Base-by-base conservation (phyloP, 2,329 filamentous ascomycete species). In the Neopestalotiopsis clavispora region DNA sequence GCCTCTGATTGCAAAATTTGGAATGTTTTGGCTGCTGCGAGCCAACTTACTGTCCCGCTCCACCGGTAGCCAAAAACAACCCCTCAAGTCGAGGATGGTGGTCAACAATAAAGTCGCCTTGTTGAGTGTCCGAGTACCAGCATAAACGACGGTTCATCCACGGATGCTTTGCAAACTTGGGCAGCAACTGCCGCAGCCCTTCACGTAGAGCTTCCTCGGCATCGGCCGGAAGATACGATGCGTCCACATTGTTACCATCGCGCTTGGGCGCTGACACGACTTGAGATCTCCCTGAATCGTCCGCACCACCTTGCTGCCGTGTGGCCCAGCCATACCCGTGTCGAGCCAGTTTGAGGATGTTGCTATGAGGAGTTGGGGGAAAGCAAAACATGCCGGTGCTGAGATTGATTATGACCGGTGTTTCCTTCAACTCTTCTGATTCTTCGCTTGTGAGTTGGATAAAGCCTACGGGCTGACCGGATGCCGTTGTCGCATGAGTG, bases 291-390 rank as follows among this genome's bases (percentile, higher is more conserved):
- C 56, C 56, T 23, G 20, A 20, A 2, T 62, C 30, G 20, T 42
- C 60, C 9, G 9, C 12, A 6, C 32, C 14, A 6, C n/a, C 61
- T 28, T 45, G 12, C n/a, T 20, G 17, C 13, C 32, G 34, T 23
- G 61, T 64, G 20, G 61, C 61, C n/a, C n/a, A 64, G 2, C 61
- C 61, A 14, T 64, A 64, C 10, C 61, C 61, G 34, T 64, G 61
- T 17, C 61, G 61, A 4, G 61, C 61, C 13, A 64, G 34, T 12
- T 64, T 64, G 20, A 64, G 42, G 7, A 64, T 14, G 40, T 64
- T 45, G 14, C 23, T 64, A n/a, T 52, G n/a, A 10, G 61, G 61
- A 4, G 38, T 64, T 1, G 61, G 61, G 12, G 61, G 61, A 4
- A 64, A 64, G 38, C 38, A 45, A 28, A 64, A 64, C 34, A 64